Conservation (phyloP, 345 rosid species). For the Acer saccharum region DNA sequence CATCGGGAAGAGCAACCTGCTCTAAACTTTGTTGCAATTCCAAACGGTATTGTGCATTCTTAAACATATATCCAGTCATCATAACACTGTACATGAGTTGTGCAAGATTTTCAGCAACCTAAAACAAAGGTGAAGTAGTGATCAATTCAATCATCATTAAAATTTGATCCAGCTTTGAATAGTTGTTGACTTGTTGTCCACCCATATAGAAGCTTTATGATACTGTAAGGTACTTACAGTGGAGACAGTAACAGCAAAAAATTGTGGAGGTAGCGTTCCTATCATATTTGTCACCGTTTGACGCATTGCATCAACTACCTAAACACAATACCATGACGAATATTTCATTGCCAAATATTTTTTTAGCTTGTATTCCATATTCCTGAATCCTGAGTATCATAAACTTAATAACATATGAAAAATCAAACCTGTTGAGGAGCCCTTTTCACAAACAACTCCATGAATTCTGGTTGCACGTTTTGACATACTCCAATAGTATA, state of each 20-base stretch:
- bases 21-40: constrained; percentile 94
- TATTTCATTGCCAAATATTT: neutral
- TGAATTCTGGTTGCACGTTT: constrained; percentile 95
- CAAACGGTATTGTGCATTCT: constrained; percentile 83
- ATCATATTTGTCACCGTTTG: constrained; percentile 96
- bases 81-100: constrained; percentile 94
- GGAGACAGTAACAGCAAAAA: constrained; percentile 75
- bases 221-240: constrained; percentile 56
- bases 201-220: neutral
- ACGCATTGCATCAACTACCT: constrained; percentile 99
- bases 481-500: constrained; percentile 85
- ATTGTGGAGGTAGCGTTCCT: constrained; percentile 92
- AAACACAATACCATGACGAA: neutral
- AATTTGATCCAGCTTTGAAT: constrained; percentile 1
- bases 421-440: constrained; percentile 79
- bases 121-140: constrained; percentile 27
- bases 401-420: neutral
- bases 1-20: constrained; percentile 88
- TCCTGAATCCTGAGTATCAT: too few species aligned
- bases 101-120: constrained; percentile 99
- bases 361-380: neutral
- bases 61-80: constrained; percentile 99
- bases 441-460: constrained; percentile 87
- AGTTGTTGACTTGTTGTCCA: neutral
- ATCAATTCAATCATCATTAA: neutral